A percentile compares a stretch with the other conserved stretches of the same genome.
Evolutionary conservation across 1,284 basidiomycete genomes (phyloP).

Genomic region (Paramarasmius palmivorus): DNA sequence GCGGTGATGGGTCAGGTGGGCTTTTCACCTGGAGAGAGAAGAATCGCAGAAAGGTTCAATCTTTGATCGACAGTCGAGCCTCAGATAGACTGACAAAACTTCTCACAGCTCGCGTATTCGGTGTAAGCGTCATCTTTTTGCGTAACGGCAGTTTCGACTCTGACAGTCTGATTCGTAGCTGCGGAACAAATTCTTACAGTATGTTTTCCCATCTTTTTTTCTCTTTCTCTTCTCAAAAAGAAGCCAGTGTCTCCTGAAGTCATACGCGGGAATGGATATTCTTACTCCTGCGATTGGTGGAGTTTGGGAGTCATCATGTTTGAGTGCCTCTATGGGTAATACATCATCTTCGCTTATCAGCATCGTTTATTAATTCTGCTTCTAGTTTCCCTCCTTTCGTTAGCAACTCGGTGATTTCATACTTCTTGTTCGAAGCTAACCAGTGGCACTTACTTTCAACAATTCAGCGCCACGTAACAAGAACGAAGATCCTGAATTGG

Average conservation of each 20-base stretch:
- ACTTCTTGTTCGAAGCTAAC: conserved; percentile 4
- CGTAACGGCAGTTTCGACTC: conserved; percentile 14
- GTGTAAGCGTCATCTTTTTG: conserved; percentile 58
- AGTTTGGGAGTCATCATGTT: conserved; percentile 93
- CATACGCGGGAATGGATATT: conserved; percentile 90
- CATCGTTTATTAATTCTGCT: conserved; percentile 13
- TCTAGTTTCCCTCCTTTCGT: conserved; percentile 90
- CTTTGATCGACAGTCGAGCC: conserved; percentile 18
- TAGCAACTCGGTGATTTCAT: conserved; percentile 75
- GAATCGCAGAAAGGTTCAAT: conserved; percentile 78
- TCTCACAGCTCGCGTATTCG: conserved; percentile 82
- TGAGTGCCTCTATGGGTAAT: conserved; percentile 84
- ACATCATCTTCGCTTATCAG: conserved; percentile 21
- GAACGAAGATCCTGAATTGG: conserved; percentile 94
- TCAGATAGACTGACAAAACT: conserved; percentile 14
- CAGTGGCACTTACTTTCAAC: neutral
- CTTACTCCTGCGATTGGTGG: conserved; percentile 98
- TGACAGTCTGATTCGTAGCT: conserved; percentile 43
- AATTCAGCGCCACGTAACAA: conserved; percentile 78
- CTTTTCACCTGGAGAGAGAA: conserved; percentile 94
- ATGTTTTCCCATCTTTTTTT: conserved; percentile 34
- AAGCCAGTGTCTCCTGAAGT: conserved; percentile 90
- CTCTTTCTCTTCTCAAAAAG: conserved; percentile 15
- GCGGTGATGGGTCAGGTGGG: conserved; percentile 72
- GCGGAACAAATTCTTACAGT: conserved; percentile 92